Conservation (phyloP, 2,329 filamentous ascomycete genomes). For the Sporothrix globosa region DNA sequence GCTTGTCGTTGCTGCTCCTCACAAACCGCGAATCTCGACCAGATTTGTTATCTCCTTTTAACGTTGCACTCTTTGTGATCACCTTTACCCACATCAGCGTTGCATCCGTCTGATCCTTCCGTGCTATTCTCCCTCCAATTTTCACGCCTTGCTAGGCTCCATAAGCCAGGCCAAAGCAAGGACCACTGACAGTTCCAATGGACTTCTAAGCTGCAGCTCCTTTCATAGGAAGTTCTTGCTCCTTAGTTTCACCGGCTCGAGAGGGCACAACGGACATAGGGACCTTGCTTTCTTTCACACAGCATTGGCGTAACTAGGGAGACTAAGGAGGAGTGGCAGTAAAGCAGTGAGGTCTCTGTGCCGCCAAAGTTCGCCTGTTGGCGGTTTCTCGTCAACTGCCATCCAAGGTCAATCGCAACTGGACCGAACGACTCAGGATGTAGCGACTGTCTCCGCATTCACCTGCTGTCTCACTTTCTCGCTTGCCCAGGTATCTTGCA, state of each 20-base stretch:
- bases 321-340: too few species aligned
- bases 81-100: slow-evolving; percentile 19
- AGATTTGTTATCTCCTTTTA: not conserved
- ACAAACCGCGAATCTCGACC: not conserved
- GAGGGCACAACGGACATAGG: not conserved
- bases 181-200: not conserved
- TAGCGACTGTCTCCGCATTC: not conserved
- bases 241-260: not conserved
- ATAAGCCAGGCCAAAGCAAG: not conserved
- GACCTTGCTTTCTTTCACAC: too few species aligned
- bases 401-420: too few species aligned
- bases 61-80: slow-evolving; percentile 1
- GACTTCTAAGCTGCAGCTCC: not conserved
- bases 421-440: too few species aligned
- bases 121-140: not conserved
- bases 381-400: too few species aligned
- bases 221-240: not conserved
- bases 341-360: too few species aligned
- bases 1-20: slow-evolving; percentile 1
- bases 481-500: not conserved
- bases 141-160: slow-evolving; percentile 19
- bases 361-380: too few species aligned
- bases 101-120: slow-evolving; percentile 25
- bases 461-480: not conserved
- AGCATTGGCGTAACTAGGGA: too few species aligned